Evolutionary conservation across 441 rosid species (phyloP).

Genomic region (Adansonia gregorii): DNA sequence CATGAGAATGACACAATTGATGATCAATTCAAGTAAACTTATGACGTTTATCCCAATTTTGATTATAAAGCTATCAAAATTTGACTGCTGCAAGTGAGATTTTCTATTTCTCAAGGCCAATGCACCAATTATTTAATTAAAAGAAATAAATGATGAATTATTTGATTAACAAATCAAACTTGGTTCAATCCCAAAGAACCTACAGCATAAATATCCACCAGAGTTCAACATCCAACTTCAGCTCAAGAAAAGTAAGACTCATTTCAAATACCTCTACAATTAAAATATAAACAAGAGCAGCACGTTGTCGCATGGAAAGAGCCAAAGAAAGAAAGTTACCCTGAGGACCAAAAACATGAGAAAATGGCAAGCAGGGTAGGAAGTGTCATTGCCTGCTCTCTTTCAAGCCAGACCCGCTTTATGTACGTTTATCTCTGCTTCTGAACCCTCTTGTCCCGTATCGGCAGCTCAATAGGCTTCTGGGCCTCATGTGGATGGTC

Average conservation of each 20-base stretch:
- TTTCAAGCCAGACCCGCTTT: conserved; percentile 22
- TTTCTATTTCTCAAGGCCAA: background rate
- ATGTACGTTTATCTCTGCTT: conserved; percentile 42
- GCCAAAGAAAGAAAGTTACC: conserved; percentile 9
- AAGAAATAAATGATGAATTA: background rate
- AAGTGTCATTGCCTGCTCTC: conserved; percentile 24
- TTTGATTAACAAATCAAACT: background rate
- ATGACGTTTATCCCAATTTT: background rate
- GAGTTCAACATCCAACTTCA: conserved; percentile 20
- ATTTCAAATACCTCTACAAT: conserved; percentile 24
- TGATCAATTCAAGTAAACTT: background rate
- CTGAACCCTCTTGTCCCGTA: conserved; percentile 86
- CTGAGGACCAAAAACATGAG: background rate
- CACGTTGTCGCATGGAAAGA: background rate
- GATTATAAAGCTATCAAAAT: background rate
- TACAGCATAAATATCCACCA: conserved; percentile 22
- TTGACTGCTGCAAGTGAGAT: background rate
- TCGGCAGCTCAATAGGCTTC: conserved; percentile 78
- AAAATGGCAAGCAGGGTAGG: background rate
- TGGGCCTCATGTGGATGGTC: conserved; percentile 95
- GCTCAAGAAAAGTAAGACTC: conserved; percentile 15
- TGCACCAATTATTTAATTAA: background rate
- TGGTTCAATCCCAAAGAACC: background rate
- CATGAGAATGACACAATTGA: too few species aligned
- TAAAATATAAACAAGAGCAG: conserved; percentile 27